Evolutionary conservation across 2,329 filamentous ascomycete genomes (phyloP).

Genomic region (Truncatella angustata): DNA sequence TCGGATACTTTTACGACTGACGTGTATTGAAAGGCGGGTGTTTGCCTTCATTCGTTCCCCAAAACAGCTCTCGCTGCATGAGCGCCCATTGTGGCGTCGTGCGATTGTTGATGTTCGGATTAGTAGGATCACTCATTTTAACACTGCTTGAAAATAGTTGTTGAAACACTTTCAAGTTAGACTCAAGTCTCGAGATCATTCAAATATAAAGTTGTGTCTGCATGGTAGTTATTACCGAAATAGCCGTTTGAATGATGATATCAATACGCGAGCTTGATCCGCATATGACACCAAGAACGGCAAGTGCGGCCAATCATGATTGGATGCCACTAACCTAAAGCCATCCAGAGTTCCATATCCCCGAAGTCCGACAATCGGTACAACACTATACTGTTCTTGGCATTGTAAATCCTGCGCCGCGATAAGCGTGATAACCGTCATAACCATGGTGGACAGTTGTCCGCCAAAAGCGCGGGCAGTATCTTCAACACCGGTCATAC

Average conservation of each 20-base stretch:
- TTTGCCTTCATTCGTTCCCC: conserved; percentile 25
- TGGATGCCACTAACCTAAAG: not conserved
- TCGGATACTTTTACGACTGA: conserved; percentile 10
- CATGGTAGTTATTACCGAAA: no score
- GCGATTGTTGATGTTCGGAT: conserved; percentile 22
- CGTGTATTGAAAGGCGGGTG: conserved; percentile 24
- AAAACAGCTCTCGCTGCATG: conserved; percentile 25
- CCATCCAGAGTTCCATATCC: not conserved
- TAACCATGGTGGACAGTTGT: no score
- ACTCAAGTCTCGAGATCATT: not conserved
- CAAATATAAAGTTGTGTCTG: not conserved
- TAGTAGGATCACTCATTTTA: conserved; percentile 24
- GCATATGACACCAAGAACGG: not conserved
- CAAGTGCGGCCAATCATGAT: not conserved
- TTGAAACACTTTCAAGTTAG: not conserved
- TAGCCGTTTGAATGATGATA: not conserved
- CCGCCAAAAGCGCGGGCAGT: no score
- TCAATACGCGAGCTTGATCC: not conserved
- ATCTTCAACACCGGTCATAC: no score
- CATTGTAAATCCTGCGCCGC: not conserved
- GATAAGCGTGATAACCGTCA: no score
- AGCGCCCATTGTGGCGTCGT: conserved; percentile 26
- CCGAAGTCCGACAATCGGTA: not conserved
- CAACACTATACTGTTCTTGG: not conserved
- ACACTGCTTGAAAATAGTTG: not conserved